phyloP scores from a whole-genome alignment of 1,284 basidiomycete species.

The Heliocybe sulcata region DNA sequence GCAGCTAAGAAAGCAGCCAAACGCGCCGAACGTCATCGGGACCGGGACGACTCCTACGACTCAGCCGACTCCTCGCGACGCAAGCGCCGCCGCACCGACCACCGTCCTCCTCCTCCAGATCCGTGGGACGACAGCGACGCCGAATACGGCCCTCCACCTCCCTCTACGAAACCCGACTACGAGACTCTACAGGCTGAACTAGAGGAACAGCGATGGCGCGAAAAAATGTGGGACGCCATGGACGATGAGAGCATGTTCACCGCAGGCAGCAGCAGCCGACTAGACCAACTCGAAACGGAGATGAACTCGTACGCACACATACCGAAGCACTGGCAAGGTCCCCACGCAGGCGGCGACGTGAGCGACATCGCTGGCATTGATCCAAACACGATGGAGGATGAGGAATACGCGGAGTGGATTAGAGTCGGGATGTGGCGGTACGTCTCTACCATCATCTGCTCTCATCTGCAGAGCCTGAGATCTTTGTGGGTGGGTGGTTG shows the following conservation, averaged over 20 bases:
- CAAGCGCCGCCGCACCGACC: slow-evolving; percentile 12
- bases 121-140: slow-evolving; percentile 15
- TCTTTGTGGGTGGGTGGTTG: slow-evolving; percentile 1
- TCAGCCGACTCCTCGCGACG: slow-evolving; percentile 1
- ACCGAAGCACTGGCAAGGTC: slow-evolving; percentile 47
- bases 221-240: slow-evolving; percentile 63
- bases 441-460: slow-evolving; percentile 16
- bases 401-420: slow-evolving; percentile 79
- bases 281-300: slow-evolving; percentile 53
- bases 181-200: slow-evolving; percentile 43
- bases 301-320: slow-evolving; percentile 64
- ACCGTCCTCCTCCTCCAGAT: background rate
- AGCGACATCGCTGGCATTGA: slow-evolving; percentile 41
- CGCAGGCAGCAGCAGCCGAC: slow-evolving; percentile 17
- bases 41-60: background rate
- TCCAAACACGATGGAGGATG: slow-evolving; percentile 68
- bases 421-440: slow-evolving; percentile 74
- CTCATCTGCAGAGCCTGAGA: background rate
- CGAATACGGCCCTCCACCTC: slow-evolving; percentile 19
- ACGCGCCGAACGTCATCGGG: slow-evolving; percentile 11
- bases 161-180: slow-evolving; percentile 32
- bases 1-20: slow-evolving; percentile 33
- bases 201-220: slow-evolving; percentile 58
- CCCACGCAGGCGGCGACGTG: slow-evolving; percentile 7
- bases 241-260: slow-evolving; percentile 47